These are phyloP conservation scores for Carex myosuroides DNA, from an alignment of 176 grass and related monocot species.

Conservation along the genomic window DNA sequence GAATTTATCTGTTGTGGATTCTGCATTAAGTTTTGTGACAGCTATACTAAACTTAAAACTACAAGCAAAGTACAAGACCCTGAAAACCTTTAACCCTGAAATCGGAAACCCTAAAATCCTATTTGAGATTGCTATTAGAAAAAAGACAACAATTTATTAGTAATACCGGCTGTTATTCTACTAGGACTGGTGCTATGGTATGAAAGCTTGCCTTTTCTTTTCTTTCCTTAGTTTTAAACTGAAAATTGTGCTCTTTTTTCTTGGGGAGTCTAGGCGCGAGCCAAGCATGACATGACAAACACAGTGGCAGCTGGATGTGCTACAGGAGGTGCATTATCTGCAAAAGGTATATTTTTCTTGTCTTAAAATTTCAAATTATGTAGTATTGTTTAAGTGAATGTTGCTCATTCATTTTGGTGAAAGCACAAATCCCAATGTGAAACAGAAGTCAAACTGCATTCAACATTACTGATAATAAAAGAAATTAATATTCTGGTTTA, in stretches of 20 bases:
- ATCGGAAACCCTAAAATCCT: not conserved
- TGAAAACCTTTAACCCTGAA: not conserved
- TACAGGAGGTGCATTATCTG: slow-evolving; percentile 81
- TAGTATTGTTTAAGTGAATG: not conserved
- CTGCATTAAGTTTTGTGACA: not conserved
- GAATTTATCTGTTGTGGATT: not conserved
- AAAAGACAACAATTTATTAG: not conserved
- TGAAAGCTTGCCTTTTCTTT: not conserved
- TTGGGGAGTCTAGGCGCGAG: slow-evolving; percentile 50
- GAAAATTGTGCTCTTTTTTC: not conserved
- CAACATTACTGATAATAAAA: not conserved
- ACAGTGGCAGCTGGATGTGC: slow-evolving; percentile 78
- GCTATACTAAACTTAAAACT: not conserved
- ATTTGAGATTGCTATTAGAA: not conserved
- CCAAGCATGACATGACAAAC: slow-evolving; percentile 91
- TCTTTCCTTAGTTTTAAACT: not conserved
- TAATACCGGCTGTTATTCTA: not conserved
- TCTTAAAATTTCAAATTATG: not conserved
- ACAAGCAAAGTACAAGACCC: not conserved
- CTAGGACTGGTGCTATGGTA: not conserved
- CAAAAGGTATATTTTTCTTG: slow-evolving; percentile 46
- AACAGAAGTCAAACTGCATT: not conserved
- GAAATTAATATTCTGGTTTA: slow-evolving; percentile 1
- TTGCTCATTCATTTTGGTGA: slow-evolving; percentile 8
- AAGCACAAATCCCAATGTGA: not conserved